Evolutionary conservation across 306 rosid species (phyloP).

Genomic region (Casuarina glauca): DNA sequence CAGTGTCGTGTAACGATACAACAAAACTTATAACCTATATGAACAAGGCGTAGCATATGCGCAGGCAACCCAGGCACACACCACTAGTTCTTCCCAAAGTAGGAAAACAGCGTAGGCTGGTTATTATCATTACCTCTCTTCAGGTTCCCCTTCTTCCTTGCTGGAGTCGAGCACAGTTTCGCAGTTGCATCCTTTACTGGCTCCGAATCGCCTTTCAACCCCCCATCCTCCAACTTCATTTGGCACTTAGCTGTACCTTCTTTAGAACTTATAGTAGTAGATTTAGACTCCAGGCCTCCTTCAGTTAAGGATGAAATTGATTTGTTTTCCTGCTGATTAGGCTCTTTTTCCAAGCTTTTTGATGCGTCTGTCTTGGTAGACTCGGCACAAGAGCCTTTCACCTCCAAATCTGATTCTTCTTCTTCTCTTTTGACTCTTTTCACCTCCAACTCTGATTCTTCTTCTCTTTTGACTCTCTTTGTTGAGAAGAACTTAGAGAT

Average conservation of each 20-base stretch:
- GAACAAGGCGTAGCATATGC: background rate
- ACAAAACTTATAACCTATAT: background rate
- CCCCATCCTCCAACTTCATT: conserved; percentile 55
- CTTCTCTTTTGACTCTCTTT: conserved; percentile 45
- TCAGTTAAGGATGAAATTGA: conserved; percentile 20
- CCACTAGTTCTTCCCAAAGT: conserved; percentile 61
- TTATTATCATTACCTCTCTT: conserved; percentile 58
- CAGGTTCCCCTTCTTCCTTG: conserved; percentile 53
- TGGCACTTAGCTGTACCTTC: conserved; percentile 33
- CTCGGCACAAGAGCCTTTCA: conserved; percentile 13
- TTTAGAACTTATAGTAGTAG: conserved; percentile 17
- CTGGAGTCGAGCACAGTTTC: conserved; percentile 40
- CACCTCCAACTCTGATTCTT: conserved; percentile 27
- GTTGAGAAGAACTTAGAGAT: conserved; percentile 66
- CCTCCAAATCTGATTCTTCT: conserved; percentile 35
- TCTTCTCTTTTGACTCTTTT: background rate
- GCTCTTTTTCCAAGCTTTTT: conserved; percentile 33
- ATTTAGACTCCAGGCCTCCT: conserved; percentile 35
- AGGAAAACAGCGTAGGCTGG: conserved; percentile 67
- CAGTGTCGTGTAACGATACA: background rate
- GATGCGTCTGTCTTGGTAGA: conserved; percentile 35
- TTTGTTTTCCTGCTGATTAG: conserved; percentile 15
- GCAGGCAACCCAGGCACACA: background rate
- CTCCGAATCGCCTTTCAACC: conserved; percentile 44
- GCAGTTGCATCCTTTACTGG: conserved; percentile 26